Percentiles rank a stretch among this genome's conserved stretches.
phyloP scores from a whole-genome alignment of 148 eudicot genomes.

The Fagopyrum esculentum region DNA sequence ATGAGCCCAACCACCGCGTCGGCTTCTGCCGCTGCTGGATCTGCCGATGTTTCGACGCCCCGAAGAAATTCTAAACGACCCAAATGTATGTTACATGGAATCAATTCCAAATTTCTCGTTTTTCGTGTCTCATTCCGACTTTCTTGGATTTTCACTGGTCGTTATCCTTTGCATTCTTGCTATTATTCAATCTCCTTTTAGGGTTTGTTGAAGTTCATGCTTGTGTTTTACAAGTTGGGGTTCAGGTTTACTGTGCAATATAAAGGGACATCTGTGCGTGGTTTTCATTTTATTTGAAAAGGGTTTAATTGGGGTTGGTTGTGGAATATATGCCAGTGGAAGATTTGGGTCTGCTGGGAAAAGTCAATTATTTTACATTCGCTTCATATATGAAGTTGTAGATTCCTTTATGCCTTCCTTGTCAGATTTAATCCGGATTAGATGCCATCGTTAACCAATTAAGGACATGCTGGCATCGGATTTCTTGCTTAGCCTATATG shows the following conservation, averaged over 20 bases:
- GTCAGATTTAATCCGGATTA: neutral
- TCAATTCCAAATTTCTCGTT: neutral
- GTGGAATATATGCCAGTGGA: neutral
- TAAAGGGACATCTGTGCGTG: neutral
- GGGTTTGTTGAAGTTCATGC: neutral
- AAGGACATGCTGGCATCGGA: too few relatives aligned
- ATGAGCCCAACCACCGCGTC: constrained; percentile 12
- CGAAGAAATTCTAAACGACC: constrained; percentile 4
- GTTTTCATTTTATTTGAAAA: neutral
- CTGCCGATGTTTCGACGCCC: constrained; percentile 11
- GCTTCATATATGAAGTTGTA: neutral
- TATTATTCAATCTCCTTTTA: neutral
- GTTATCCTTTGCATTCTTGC: neutral
- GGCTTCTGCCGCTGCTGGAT: constrained; percentile 10
- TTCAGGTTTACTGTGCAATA: neutral
- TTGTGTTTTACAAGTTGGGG: neutral
- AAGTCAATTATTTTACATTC: neutral
- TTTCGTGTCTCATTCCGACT: neutral
- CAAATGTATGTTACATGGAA: constrained; percentile 1
- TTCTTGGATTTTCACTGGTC: neutral
- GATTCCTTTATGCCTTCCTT: neutral
- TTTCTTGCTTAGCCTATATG: neutral
- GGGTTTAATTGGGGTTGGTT: neutral
- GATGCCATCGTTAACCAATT: neutral
- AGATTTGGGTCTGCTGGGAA: neutral